phyloP scores from a whole-genome alignment of 164 flowering plant species.

The Vitis rotundifolia region DNA sequence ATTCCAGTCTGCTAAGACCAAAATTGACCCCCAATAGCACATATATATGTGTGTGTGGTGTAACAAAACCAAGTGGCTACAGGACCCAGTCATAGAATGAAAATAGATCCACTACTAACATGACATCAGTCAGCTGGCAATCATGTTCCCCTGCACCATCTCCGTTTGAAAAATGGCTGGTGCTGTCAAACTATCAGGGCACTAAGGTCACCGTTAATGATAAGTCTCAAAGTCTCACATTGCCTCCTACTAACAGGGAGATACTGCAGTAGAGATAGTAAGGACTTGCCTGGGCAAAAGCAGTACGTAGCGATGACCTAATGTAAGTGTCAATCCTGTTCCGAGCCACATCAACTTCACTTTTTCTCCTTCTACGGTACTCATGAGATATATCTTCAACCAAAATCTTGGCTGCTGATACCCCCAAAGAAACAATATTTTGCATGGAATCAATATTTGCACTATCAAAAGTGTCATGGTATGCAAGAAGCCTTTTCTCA shows the following conservation, averaged over 20 bases:
- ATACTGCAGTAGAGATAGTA: not conserved
- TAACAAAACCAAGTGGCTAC: no score
- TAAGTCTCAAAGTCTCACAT: not conserved
- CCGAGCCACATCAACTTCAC: constrained; percentile 64
- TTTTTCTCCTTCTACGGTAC: constrained; percentile 66
- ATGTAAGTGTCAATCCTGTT: constrained; percentile 78
- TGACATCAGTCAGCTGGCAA: no score
- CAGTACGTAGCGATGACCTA: constrained; percentile 82
- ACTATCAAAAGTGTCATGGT: constrained; percentile 71
- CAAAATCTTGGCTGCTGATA: constrained; percentile 67
- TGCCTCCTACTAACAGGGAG: not conserved
- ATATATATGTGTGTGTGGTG: no score
- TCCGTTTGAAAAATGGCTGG: no score
- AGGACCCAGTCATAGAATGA: no score
- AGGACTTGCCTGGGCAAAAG: constrained; percentile 89
- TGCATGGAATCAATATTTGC: constrained; percentile 65
- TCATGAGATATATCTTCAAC: constrained; percentile 84
- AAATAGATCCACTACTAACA: no score
- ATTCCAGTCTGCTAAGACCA: no score
- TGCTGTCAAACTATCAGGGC: no score
- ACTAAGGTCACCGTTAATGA: not conserved
- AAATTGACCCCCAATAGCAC: no score
- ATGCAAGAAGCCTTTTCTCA: constrained; percentile 81
- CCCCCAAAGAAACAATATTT: constrained; percentile 68
- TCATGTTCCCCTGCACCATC: no score